Base-by-base conservation (phyloP, 768 basidiomycete genomes). In the Boletellus sp. region DNA sequence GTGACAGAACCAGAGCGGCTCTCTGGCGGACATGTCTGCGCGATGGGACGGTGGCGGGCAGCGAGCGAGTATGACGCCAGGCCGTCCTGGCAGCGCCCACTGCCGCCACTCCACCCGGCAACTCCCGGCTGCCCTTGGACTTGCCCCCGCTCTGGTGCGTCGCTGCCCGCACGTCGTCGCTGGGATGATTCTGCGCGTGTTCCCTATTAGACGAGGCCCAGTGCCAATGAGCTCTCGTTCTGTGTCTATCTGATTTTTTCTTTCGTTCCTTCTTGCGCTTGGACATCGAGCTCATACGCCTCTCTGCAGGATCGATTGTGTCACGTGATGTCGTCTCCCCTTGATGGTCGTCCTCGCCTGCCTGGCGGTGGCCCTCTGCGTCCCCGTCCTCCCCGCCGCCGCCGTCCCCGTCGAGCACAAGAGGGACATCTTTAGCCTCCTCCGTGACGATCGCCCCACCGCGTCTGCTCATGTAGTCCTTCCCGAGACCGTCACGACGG, bases 1-100 rank as follows among this genome's bases (percentile, higher is more conserved):
- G 62, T 90, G 86, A 56, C 88, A 90, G 59, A 73, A 90, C 88
- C 88, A 91, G 59, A 88, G 64, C 4, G 86, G 82, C 54, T 86
- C 84, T 67, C 85, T 74, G 19, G 77, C 73, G 13, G 88, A 83
- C 87, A 89, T 88, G 47, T n/a, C 37, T 24, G 24, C 19, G 12
- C 32, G 39, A 40, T 41, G 40, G 22, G 57, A 8, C 17, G 50
- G 45, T 31, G 59, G 47, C 15, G 52, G n/a, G n/a, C n/a, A n/a
- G 28, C 4, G 28, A 28, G 28, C 4, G 28, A 28, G 28, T 43
- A 48, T 51, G 60, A 51, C 43, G 60, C 53, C 31, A 37, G 15
- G 46, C n/a, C n/a, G n/a, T n/a, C n/a, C n/a, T n/a, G n/a, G n/a
- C n/a, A n/a, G n/a, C n/a, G n/a, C n/a, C n/a, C n/a, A n/a, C n/a